Evolutionary conservation across 2,329 filamentous ascomycete species (phyloP), one percentile per base, ranked within the genome.

Genomic region (Nothomitra cinnamomea): DNA sequence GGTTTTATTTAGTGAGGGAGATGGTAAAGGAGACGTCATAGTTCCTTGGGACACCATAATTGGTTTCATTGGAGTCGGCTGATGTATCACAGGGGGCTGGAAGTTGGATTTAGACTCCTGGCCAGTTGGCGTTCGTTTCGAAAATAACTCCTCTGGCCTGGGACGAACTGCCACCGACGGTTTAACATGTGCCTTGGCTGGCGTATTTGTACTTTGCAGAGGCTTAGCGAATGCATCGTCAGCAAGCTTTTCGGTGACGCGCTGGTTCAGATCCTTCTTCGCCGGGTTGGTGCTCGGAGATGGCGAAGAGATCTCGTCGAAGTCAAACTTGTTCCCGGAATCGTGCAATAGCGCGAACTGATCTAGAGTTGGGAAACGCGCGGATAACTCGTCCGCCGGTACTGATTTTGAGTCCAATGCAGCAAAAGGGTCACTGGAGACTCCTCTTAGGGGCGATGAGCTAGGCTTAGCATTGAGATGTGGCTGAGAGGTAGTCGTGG

Each of bases 321-420:
- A 95, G 53, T 90, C 82, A 61, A 95, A 95, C 56, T 87, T 89
- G 56, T 79, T 70, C 2, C 85, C 85, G 57, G 85, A 79, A 57
- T 96, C 88, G 60, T 94, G 87, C 45, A 95, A 71, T 17, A 98
- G 72, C 2, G 90, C 83, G 63, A 98, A 98, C 60, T 96, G 87
- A 61, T 96, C 89, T 22, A 98, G 73, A 4, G 87, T 89, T 0
- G 92, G 92, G 60, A 95, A 98, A 52, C 85, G 79, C 25, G 80
- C 76, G 0, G 90, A 87, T 24, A 95, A 71, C 62, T 96, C 90
- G 59, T 96, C 92, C 1, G 74, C n/a, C 3, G 35, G 49, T 3
- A 2, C 38, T 19, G 53, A 74, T 6, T 70, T 70, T 22, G 70
- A 61, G 64, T 98, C 92, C 24, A 98, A 75, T 0, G 87, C 87